A percentile compares a stretch with the other conserved stretches of the same genome.
These are phyloP conservation scores for Phaeosphaeria sp. DNA, from an alignment of 2,329 filamentous ascomycete genomes.

Conservation along the genomic window DNA sequence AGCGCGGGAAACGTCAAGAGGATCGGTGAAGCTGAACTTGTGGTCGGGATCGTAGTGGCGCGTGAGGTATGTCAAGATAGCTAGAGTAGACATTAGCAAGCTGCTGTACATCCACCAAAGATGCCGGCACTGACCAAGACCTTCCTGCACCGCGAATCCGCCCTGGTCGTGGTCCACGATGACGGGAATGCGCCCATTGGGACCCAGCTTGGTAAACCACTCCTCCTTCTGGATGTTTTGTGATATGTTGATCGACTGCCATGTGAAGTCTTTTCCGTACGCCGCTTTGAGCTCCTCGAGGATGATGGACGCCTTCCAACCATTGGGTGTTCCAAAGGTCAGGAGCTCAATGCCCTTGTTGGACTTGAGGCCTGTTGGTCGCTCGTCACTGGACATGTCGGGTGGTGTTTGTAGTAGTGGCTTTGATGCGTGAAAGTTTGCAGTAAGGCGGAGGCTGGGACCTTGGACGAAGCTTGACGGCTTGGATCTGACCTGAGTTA, in stretches of 20 bases:
- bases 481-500: slow-evolving; percentile 19
- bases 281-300: slow-evolving; percentile 72
- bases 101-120: neutral
- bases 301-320: slow-evolving; percentile 64
- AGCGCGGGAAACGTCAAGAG: slow-evolving; percentile 53
- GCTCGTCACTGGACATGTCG: slow-evolving; percentile 36
- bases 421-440: slow-evolving; percentile 28
- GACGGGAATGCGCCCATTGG: slow-evolving; percentile 71
- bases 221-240: slow-evolving; percentile 71
- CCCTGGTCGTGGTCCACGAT: slow-evolving; percentile 70
- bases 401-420: slow-evolving; percentile 20
- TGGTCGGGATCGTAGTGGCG: slow-evolving; percentile 56
- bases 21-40: slow-evolving; percentile 55
- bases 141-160: slow-evolving; percentile 60
- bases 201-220: slow-evolving; percentile 68
- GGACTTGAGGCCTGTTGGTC: slow-evolving; percentile 65
- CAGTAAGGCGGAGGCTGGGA: slow-evolving; percentile 15
- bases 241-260: slow-evolving; percentile 63
- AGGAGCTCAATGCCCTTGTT: slow-evolving; percentile 70
- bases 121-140: slow-evolving; percentile 35
- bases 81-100: slow-evolving; percentile 16
- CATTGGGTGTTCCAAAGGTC: slow-evolving; percentile 60
- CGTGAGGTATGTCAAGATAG: slow-evolving; percentile 54
- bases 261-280: slow-evolving; percentile 66
- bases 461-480: slow-evolving; percentile 16